Evolutionary conservation across 2,329 filamentous ascomycete genomes (phyloP), one percentile per base, ranked within the genome.

Genomic region (Endothia cerciana): DNA sequence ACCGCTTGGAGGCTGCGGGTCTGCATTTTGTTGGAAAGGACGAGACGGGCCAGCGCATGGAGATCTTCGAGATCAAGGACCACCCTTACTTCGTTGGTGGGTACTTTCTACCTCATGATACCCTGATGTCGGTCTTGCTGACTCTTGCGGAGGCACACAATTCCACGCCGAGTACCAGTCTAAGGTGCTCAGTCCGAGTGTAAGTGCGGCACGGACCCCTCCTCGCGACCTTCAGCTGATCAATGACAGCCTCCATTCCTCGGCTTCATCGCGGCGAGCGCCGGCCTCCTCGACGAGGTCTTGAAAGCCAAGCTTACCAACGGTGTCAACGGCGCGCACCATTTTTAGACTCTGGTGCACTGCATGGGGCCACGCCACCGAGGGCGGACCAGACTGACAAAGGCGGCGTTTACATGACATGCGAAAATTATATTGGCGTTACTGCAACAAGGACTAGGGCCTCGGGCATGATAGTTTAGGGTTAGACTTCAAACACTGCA

Each of bases 191-290:
- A 68, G 55, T 58, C 66, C 66, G 38, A 68, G 66, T 43, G 66
- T 68, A 66, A 64, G 66, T 68, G 2, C n/a, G 38, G 10, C 8
- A 11, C 3, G 11, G 3, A 13, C 4, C 40, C 19, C 7, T 68
- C 7, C 67, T 72, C 13, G 69, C 40, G 1, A 22, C 5, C 36
- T 6, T 2, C 69, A 10, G 68, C 72, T 63, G 73, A 70, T 69
- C 72, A 15, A 10, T 15, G 11, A 55, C 45, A 68, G 66, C 65
- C 53, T 28, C 89, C 91, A 1, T 95, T 92, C 78, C 83, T 97
- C 28, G 93, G 93, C 57, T 94, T 97, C 76, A 86, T 97, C 57
- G 93, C 93, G 40, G 91, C 93, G 2, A 87, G 87, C 62, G 86
- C 89, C 1, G 91, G 90, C 17, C 85, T 89, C 73, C 79, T 94